These are phyloP conservation scores for Fragaria nilgerrensis DNA, from an alignment of 306 rosid genomes.

Conservation along the genomic window DNA sequence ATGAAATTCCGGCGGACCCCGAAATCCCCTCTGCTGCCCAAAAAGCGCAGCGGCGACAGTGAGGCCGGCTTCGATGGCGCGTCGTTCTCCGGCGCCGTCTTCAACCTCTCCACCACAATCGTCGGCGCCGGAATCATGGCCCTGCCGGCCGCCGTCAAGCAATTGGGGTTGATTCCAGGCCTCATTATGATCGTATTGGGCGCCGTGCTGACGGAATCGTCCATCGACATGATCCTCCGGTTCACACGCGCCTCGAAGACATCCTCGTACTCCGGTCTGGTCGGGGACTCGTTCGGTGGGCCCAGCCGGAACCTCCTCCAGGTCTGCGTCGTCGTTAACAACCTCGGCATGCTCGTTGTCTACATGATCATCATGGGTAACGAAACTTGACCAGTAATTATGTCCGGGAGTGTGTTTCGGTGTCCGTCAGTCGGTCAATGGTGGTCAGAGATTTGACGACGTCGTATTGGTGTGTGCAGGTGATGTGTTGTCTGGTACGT, in stretches of 20 bases:
- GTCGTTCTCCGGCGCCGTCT: constrained; percentile 58
- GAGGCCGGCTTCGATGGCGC: constrained; percentile 44
- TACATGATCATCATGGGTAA: constrained; percentile 77
- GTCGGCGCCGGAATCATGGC: constrained; percentile 86
- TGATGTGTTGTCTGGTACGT: constrained; percentile 64
- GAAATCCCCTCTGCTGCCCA: constrained; percentile 25
- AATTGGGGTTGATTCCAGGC: constrained; percentile 55
- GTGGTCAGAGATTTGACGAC: not conserved
- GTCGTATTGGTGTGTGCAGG: constrained; percentile 28
- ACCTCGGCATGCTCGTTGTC: constrained; percentile 70
- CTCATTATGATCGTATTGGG: constrained; percentile 43
- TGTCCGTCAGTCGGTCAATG: not conserved
- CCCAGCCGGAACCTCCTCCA: constrained; percentile 49
- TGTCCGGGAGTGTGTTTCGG: not conserved
- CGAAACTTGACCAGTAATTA: too few species aligned
- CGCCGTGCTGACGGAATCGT: constrained; percentile 50
- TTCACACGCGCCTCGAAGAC: constrained; percentile 63
- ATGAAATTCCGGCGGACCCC: constrained; percentile 52
- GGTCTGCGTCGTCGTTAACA: constrained; percentile 54
- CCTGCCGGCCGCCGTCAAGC: constrained; percentile 59
- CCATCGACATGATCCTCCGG: constrained; percentile 49
- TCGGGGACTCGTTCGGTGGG: constrained; percentile 49
- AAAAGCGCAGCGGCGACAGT: constrained; percentile 25
- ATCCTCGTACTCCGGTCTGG: constrained; percentile 49
- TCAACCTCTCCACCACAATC: constrained; percentile 65